Percentiles rank a stretch among this genome's conserved stretches.
phyloP scores from a whole-genome alignment of 2,329 filamentous ascomycete species.

The Seiridium cupressi region DNA sequence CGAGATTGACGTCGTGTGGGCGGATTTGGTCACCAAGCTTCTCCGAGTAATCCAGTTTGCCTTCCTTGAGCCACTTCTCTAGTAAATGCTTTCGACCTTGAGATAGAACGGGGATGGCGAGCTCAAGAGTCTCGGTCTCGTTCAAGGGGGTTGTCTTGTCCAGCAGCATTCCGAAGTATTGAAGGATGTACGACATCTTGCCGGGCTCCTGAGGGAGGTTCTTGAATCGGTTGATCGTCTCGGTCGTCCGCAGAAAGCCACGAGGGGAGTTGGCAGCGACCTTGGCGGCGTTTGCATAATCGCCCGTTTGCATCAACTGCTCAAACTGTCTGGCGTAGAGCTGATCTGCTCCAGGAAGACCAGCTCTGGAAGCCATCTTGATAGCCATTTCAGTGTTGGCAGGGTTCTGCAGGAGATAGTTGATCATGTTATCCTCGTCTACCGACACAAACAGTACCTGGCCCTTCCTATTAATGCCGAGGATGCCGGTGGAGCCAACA shows the following conservation, averaged over 20 bases:
- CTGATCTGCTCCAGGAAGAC: constrained; percentile 89
- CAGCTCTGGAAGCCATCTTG: constrained; percentile 92
- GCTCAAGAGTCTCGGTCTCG: constrained; percentile 88
- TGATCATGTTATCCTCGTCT: constrained; percentile 87
- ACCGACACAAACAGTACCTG: constrained; percentile 94
- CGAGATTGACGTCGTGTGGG: constrained; percentile 83
- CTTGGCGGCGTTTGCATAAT: constrained; percentile 88
- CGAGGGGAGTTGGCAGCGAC: constrained; percentile 94
- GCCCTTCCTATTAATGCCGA: constrained; percentile 96
- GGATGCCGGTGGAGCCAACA: constrained; percentile 78
- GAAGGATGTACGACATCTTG: constrained; percentile 89
- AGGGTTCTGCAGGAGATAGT: constrained; percentile 94
- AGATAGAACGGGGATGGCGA: constrained; percentile 86
- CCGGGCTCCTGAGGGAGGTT: constrained; percentile 75
- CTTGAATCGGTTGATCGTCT: constrained; percentile 96
- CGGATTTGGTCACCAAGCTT: constrained; percentile 94
- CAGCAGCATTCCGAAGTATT: constrained; percentile 96
- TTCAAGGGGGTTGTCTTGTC: constrained; percentile 88
- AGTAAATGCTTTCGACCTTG: constrained; percentile 94
- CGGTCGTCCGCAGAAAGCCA: constrained; percentile 88
- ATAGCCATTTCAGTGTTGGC: constrained; percentile 92
- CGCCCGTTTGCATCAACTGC: constrained; percentile 74
- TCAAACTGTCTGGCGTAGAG: constrained; percentile 94
- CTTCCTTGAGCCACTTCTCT: constrained; percentile 97
- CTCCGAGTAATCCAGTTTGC: constrained; percentile 94